Evolutionary conservation across 2,329 filamentous ascomycete genomes (phyloP).

Genomic region (Sclerotinia glacialis): DNA sequence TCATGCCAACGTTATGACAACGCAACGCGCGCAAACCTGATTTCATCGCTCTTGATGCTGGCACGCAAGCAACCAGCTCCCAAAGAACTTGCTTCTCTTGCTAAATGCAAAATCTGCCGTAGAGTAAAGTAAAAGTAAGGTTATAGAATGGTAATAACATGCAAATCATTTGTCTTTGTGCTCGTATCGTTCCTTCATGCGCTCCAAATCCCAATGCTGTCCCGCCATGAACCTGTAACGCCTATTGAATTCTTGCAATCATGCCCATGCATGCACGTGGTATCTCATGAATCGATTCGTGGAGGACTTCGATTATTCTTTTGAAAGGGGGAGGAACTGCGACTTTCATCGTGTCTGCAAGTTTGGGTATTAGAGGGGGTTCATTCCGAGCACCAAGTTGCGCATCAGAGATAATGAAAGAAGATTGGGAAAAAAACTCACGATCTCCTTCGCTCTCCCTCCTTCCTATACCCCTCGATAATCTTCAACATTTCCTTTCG

Average conservation of each 20-base stretch:
- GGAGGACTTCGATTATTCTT: constrained; percentile 25
- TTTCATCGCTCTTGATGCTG: neutral
- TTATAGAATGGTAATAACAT: neutral
- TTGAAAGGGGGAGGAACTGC: constrained; percentile 25
- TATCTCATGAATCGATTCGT: constrained; percentile 27
- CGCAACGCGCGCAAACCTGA: neutral
- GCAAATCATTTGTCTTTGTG: constrained; percentile 14
- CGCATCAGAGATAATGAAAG: neutral
- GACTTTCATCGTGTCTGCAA: constrained; percentile 24
- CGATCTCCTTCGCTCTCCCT: constrained; percentile 81
- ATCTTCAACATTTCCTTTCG: constrained; percentile 89
- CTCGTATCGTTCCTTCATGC: neutral
- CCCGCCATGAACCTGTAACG: constrained; percentile 3
- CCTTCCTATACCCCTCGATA: constrained; percentile 81
- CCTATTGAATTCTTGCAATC: neutral
- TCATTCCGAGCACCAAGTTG: neutral
- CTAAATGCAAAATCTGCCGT: neutral
- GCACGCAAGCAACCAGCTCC: neutral
- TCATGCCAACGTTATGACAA: neutral
- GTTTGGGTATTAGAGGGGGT: neutral
- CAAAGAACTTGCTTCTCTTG: neutral
- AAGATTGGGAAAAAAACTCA: constrained; percentile 48
- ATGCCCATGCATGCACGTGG: neutral
- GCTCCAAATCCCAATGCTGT: neutral
- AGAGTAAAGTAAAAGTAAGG: neutral